Evolutionary conservation across 495 filamentous ascomycete genomes (phyloP), one percentile per base, ranked within the genome.

Genomic region (Saxophila tyrrhenica): DNA sequence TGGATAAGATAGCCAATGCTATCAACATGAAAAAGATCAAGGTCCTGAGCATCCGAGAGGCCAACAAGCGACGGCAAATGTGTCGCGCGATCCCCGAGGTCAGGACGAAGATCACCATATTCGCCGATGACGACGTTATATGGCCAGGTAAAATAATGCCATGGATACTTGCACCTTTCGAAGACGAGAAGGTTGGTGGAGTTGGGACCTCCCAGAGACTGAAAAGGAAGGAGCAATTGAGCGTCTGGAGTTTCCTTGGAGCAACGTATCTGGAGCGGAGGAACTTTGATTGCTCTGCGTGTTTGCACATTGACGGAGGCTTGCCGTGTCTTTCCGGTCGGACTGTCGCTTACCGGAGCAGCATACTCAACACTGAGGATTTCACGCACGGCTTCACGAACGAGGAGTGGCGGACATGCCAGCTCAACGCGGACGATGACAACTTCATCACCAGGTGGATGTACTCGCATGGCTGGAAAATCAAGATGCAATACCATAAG

Each of bases 241-340:
- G 75, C 39, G 65, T 83, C 50, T 92, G 78, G 78, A 82, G 83
- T 59, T 94, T 83, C 69, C 75, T 94, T 16, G 87, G 86, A 1
- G 85, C 86, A 23, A 73, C 83, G 29, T 94, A 94, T 64, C 81
- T 94, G 46, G 84, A 89, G 63, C 75, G 88, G 39, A 76, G 88
- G 44, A 92, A 91, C 64, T 94, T 91, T 64, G 88, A 94, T 67
- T 90, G 87, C 65, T 87, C 85, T 43, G 86, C 88, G 10, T 90
- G 87, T 29, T 86, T 87, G 56, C 81, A 85, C 65, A 76, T 92
- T 44, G 88, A 94, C 65, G 88, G 88, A 44, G 87, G 87, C 19
- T 79, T 89, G 20, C 88, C 87, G 24, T 92, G 87, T 69, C 82
- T 94, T 72, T 94, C 88, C 25, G 88, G 88, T 43, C 77, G 88